A percentile compares a stretch with the other conserved stretches of the same genome.
Conservation (phyloP, 164 flowering plant species). For the Chimonanthus salicifolius region DNA sequence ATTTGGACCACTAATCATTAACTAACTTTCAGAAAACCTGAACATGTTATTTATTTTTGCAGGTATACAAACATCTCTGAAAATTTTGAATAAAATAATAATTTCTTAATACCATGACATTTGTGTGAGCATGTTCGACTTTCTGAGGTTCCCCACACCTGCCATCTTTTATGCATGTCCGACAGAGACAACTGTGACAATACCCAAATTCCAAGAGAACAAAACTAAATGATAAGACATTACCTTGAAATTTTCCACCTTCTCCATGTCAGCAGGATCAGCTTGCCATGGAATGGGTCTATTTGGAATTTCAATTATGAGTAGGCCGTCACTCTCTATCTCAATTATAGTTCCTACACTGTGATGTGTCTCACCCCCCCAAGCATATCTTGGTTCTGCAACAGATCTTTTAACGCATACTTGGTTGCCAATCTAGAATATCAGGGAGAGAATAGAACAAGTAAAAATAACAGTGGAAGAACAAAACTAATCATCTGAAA, state of each 20-base stretch:
- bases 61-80: too few species aligned
- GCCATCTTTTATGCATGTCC: background rate
- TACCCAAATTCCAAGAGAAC: background rate
- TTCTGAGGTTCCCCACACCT: background rate
- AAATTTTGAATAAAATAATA: too few species aligned
- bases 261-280: constrained; percentile 99
- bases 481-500: background rate
- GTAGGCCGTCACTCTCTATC: constrained; percentile 86
- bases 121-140: background rate
- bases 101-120: too few species aligned
- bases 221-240: background rate
- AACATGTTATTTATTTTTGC: too few species aligned
- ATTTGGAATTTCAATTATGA: constrained; percentile 85
- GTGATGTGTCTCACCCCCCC: constrained; percentile 99
- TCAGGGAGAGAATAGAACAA: constrained; percentile 5
- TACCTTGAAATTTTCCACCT: constrained; percentile 95
- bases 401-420: constrained; percentile 97
- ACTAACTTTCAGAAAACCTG: background rate
- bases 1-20: background rate
- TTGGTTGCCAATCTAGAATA: constrained; percentile 73
- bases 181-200: background rate
- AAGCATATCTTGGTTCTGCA: constrained; percentile 97
- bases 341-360: constrained; percentile 91
- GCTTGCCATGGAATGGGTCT: constrained; percentile 97
- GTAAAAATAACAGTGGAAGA: background rate